Percentiles rank a stretch among this genome's conserved stretches.
Evolutionary conservation across 306 rosid species (phyloP).

Genomic region (Castanopsis chinensis): DNA sequence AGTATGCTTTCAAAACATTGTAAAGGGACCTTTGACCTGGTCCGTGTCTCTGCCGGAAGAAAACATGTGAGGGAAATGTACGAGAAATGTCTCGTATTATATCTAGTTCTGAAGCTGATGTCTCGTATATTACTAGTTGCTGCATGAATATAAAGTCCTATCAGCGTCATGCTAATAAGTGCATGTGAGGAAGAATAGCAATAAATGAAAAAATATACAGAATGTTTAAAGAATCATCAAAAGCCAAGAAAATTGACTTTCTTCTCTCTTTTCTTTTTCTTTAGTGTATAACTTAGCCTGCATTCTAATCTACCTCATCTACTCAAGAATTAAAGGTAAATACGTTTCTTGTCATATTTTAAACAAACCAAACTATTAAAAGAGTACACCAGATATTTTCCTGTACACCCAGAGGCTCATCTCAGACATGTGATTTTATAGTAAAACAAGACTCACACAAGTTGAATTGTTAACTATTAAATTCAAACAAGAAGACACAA

Average conservation of each 20-base stretch:
- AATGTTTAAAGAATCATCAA: neutral
- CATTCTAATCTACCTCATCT: neutral
- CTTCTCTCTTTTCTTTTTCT: neutral
- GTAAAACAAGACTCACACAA: neutral
- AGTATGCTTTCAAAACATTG: conserved; percentile 94
- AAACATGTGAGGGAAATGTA: conserved; percentile 94
- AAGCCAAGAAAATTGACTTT: neutral
- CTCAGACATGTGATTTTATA: neutral
- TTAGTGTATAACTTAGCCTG: neutral
- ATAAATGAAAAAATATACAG: neutral
- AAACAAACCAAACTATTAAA: neutral
- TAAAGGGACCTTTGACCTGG: conserved; percentile 98
- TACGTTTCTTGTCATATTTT: neutral
- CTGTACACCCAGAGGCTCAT: neutral
- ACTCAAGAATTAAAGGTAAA: neutral
- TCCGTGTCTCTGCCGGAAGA: conserved; percentile 98
- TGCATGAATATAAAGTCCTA: conserved; percentile 37
- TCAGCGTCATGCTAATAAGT: conserved; percentile 20
- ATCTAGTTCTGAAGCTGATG: conserved; percentile 92
- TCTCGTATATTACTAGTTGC: conserved; percentile 98
- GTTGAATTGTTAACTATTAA: neutral
- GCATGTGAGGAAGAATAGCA: neutral
- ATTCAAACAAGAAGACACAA: neutral
- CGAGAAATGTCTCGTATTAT: conserved; percentile 97
- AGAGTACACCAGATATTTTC: neutral